A percentile compares a stretch with the other conserved stretches of the same genome.
These are phyloP conservation scores for Pugionium dolabratum DNA, from an alignment of 345 rosid genomes.

Conservation along the genomic window DNA sequence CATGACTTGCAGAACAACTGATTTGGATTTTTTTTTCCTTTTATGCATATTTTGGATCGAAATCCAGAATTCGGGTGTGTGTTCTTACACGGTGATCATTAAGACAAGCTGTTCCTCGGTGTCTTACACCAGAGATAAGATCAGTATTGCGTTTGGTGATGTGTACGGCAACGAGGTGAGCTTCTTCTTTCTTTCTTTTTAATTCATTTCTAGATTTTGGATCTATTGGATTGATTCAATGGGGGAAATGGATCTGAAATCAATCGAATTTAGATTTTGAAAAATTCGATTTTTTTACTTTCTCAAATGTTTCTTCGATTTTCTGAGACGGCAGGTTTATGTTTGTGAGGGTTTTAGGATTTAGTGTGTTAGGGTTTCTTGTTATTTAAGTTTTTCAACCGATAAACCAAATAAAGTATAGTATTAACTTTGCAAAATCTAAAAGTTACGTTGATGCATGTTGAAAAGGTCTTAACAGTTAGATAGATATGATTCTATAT, in stretches of 20 bases:
- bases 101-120: slow-evolving; percentile 70
- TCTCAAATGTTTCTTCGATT: neutral
- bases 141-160: slow-evolving; percentile 72
- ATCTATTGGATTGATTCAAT: slow-evolving; percentile 3
- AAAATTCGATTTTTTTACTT: neutral
- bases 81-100: slow-evolving; percentile 54
- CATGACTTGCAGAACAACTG: neutral
- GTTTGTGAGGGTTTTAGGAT: too few relatives aligned
- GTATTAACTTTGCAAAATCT: neutral
- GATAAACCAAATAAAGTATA: neutral
- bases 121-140: slow-evolving; percentile 57
- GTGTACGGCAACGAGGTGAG: slow-evolving; percentile 67
- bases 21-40: neutral
- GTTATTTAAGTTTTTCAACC: too few relatives aligned
- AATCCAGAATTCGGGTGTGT: slow-evolving; percentile 43
- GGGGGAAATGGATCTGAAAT: neutral
- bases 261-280: neutral
- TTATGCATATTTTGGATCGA: neutral
- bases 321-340: neutral
- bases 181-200: neutral
- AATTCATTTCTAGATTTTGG: slow-evolving; percentile 7
- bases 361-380: too few relatives aligned
- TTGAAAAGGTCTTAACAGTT: neutral
- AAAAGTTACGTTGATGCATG: neutral
- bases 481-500: too few relatives aligned